Conservation (phyloP, 176 grass and related monocot genomes). For the Tillandsia fasciculata region DNA sequence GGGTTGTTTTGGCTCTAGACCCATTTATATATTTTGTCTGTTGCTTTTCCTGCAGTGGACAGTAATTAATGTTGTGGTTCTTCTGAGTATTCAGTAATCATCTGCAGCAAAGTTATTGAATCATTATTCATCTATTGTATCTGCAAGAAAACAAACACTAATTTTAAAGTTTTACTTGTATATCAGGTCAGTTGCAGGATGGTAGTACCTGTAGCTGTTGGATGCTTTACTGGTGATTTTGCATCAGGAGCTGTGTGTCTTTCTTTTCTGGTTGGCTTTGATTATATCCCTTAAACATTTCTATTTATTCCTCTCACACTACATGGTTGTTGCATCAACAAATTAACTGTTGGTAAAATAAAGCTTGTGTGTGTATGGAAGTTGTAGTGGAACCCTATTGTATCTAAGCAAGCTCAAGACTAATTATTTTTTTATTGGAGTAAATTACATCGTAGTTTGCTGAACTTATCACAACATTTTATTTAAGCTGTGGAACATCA, state of each 20-base stretch:
- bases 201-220: not conserved
- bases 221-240: not conserved
- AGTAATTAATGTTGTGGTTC: not conserved
- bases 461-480: too few relatives aligned
- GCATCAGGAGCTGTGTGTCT: not conserved
- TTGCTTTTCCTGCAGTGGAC: too few relatives aligned
- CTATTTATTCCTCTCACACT: not conserved
- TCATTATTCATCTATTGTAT: not conserved
- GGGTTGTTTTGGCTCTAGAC: too few relatives aligned
- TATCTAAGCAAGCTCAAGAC: too few relatives aligned
- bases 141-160: not conserved
- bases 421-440: too few relatives aligned
- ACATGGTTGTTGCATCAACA: not conserved
- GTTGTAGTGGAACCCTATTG: not conserved
- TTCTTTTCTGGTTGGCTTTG: not conserved
- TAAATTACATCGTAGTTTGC: too few relatives aligned
- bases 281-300: not conserved
- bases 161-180: not conserved
- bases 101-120: not conserved
- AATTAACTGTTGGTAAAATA: not conserved
- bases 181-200: not conserved
- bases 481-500: too few relatives aligned
- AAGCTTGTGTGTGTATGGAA: not conserved
- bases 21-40: too few relatives aligned
- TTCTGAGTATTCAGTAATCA: not conserved